Base-by-base conservation (phyloP, 1,139 yeast species). In the Waltiozyma sp. region DNA sequence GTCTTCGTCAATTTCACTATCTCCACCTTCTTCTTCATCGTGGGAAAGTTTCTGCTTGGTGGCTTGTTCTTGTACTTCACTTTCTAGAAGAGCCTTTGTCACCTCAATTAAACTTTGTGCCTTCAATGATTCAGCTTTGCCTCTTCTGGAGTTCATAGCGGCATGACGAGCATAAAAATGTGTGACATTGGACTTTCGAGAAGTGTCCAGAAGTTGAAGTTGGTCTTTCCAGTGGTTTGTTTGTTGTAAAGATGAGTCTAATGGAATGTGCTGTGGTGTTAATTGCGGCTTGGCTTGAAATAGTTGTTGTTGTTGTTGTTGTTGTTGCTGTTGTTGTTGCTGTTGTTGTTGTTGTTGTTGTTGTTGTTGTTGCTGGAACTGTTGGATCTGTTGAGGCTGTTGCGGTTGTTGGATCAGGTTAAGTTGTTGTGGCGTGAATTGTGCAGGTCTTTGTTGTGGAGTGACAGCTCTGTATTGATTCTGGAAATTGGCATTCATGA, bases 101-200 rank as follows among this genome's bases (percentile, higher is more conserved):
- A 77, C 72, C 43, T 77, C 84, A 34, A 77, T 65, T 47, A 78
- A 64, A 24, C 73, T 73, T 28, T 66, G 66, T 11, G 66, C 47
- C 50, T 72, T 73, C 35, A 44, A 23, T 40, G 46, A 11, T 16
- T 35, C 37, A 6, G 37, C 19, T 56, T 72, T 72, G 40, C 63
- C 61, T 61, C 74, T 72, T 67, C 77, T 67, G 19, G 91, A 85
- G 53, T 85, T 75, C 45, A 86, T 75, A 2, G 97, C 97, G 44
- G 93, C 94, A 54, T 84, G 85, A 49, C 96, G 75, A 3, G 98
- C 98, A 63, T 88, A 91, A 53, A 75, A 83, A 63, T 91, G 96
- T 10, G 96, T 88, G 38, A 75, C 65, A 46, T 70, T 72, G 15
- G 89, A 75, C 50, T 76, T 78, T 62, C 95, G 73, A 6, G 96